Conservation (phyloP, 2,329 filamentous ascomycete genomes). For the Colletotrichum sp. region DNA sequence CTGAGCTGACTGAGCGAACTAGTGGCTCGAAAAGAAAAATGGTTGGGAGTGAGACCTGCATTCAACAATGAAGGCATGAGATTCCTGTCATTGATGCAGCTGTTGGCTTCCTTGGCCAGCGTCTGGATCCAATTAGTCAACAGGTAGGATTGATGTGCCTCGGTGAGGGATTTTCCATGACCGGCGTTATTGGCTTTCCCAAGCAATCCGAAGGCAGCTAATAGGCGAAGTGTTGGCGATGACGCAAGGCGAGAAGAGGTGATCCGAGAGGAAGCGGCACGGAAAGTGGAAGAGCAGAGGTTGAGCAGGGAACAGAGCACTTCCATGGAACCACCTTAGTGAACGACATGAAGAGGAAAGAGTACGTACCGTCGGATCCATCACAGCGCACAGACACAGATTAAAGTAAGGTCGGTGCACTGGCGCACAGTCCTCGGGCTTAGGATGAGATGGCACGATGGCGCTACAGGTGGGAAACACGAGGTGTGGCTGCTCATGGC, state of each 20-base stretch:
- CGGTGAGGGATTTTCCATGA: neutral
- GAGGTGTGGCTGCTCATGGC: constrained; percentile 1
- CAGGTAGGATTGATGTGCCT: neutral
- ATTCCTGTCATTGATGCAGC: neutral
- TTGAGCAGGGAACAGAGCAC: neutral
- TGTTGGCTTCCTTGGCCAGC: neutral
- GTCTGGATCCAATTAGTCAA: neutral
- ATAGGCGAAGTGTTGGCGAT: neutral
- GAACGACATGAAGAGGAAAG: neutral
- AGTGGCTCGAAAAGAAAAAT: neutral
- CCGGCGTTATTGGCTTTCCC: neutral
- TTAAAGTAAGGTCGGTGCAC: neutral
- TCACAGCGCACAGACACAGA: neutral
- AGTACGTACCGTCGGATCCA: neutral
- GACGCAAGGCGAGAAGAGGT: neutral
- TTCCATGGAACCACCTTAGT: neutral
- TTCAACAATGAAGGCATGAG: neutral
- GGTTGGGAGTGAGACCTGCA: neutral
- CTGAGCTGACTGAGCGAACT: neutral
- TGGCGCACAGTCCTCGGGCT: neutral
- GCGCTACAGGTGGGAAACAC: neutral
- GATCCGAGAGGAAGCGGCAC: neutral
- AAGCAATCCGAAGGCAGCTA: neutral
- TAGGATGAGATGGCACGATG: neutral
- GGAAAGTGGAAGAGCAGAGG: neutral